Evolutionary conservation across 805 yeast genomes (phyloP).

Genomic region (Isabelozyma rhagii): DNA sequence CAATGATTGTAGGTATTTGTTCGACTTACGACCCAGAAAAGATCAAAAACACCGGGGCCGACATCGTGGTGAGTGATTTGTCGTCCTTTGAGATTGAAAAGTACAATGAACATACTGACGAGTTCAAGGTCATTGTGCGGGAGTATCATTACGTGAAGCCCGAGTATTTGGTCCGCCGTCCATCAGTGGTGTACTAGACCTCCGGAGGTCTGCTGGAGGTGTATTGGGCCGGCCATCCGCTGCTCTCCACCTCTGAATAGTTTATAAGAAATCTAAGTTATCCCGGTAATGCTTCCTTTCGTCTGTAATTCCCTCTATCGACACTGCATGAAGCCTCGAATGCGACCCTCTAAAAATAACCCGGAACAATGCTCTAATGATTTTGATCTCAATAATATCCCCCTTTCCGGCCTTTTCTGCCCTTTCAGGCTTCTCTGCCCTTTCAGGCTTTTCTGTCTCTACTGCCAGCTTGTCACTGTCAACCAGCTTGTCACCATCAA

Average conservation of each 20-base stretch:
- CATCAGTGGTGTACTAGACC: neutral
- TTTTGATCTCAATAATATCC: constrained; percentile 41
- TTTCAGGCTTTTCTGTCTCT: neutral
- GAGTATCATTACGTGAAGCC: constrained; percentile 35
- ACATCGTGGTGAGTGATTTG: constrained; percentile 26
- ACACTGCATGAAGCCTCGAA: constrained; percentile 24
- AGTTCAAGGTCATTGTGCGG: constrained; percentile 28
- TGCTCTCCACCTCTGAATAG: neutral
- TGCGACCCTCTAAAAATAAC: constrained; percentile 19
- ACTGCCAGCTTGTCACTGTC: too few species aligned
- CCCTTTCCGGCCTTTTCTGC: neutral
- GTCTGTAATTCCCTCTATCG: constrained; percentile 28
- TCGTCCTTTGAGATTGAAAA: constrained; percentile 20
- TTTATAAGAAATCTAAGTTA: constrained; percentile 6
- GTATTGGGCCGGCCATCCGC: too few species aligned
- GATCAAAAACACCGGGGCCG: constrained; percentile 24
- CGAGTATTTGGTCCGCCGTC: constrained; percentile 17
- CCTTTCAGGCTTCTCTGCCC: neutral
- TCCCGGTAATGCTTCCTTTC: constrained; percentile 6
- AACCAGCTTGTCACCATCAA: neutral
- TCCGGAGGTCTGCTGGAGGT: too few species aligned
- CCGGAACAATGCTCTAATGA: constrained; percentile 45
- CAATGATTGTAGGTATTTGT: constrained; percentile 28
- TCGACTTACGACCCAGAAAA: constrained; percentile 25
- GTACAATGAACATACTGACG: constrained; percentile 27